Percentiles rank a stretch among this genome's conserved stretches.
Conservation (phyloP, 805 yeast species). For the Starmerella potacharoeniae region DNA sequence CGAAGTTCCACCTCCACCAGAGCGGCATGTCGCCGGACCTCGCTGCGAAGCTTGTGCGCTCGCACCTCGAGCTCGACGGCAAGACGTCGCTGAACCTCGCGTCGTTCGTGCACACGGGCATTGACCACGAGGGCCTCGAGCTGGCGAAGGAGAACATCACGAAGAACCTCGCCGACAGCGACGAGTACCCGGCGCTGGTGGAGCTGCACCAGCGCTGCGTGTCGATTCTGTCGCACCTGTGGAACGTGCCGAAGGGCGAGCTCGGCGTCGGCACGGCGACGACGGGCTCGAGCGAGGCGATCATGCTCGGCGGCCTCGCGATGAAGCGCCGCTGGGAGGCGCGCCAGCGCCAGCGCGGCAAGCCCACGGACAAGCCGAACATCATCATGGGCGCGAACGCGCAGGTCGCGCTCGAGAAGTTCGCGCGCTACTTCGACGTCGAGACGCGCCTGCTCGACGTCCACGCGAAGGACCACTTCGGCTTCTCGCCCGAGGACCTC, state of each 20-base stretch:
- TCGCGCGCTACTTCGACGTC: constrained; percentile 88
- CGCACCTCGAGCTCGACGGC: constrained; percentile 74
- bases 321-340: constrained; percentile 85
- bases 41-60: constrained; percentile 54
- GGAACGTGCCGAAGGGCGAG: constrained; percentile 54
- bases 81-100: constrained; percentile 76
- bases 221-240: constrained; percentile 62
- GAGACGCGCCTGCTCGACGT: constrained; percentile 70
- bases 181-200: constrained; percentile 79
- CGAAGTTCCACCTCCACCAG: constrained; percentile 53
- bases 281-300: constrained; percentile 89
- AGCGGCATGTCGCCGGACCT: constrained; percentile 41
- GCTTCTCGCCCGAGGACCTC: constrained; percentile 51
- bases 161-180: constrained; percentile 85
- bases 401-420: constrained; percentile 88
- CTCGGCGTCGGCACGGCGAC: constrained; percentile 76
- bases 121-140: constrained; percentile 42
- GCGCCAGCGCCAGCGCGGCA: constrained; percentile 47
- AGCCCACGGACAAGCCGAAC: constrained; percentile 56
- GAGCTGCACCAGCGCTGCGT: constrained; percentile 75
- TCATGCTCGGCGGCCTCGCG: constrained; percentile 87
- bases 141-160: constrained; percentile 60
- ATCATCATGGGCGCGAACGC: constrained; percentile 87
- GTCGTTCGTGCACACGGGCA: constrained; percentile 71
- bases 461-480: constrained; percentile 45